Percentiles rank a stretch among this genome's conserved stretches.
Conservation (phyloP, 1,284 basidiomycete genomes). For the Leccinum laetum region DNA sequence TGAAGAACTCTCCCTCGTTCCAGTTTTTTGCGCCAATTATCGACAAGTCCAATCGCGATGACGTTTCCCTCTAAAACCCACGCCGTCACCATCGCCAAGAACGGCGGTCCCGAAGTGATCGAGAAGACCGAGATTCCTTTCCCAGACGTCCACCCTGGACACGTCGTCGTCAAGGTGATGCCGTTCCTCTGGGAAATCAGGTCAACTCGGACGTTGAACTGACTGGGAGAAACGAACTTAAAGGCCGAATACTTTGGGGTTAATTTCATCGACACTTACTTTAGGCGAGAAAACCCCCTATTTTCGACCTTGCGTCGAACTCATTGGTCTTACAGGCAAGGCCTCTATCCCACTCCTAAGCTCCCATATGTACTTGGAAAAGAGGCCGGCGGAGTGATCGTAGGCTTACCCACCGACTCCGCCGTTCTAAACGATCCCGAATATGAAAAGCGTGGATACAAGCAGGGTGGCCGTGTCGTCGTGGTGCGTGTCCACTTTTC, state of each 20-base stretch:
- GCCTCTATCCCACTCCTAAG: slow-evolving; percentile 54
- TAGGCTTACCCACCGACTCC: slow-evolving; percentile 67
- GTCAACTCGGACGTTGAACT: slow-evolving; percentile 7
- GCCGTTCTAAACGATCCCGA: slow-evolving; percentile 53
- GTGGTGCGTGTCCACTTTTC: slow-evolving; percentile 43
- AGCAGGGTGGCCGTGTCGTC: slow-evolving; percentile 63
- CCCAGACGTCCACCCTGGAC: slow-evolving; percentile 59
- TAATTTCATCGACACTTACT: slow-evolving; percentile 89
- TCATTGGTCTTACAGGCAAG: slow-evolving; percentile 40
- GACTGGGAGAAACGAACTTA: background rate
- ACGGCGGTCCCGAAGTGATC: slow-evolving; percentile 81
- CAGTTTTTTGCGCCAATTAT: slow-evolving; percentile 11
- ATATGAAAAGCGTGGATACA: slow-evolving; percentile 59
- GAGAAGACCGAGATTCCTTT: slow-evolving; percentile 61
- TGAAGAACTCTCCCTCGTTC: background rate
- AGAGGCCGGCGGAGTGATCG: slow-evolving; percentile 78
- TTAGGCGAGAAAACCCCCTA: slow-evolving; percentile 41
- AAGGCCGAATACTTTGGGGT: slow-evolving; percentile 74
- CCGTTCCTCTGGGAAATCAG: background rate
- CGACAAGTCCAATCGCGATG: slow-evolving; percentile 21
- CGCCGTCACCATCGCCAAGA: slow-evolving; percentile 59
- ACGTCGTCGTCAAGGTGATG: slow-evolving; percentile 80
- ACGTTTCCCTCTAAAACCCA: slow-evolving; percentile 52
- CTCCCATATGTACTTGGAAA: slow-evolving; percentile 80
- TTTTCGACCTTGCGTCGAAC: background rate